Evolutionary conservation across 139 green algal species (phyloP).

Genomic region (Eudorina sp.): DNA sequence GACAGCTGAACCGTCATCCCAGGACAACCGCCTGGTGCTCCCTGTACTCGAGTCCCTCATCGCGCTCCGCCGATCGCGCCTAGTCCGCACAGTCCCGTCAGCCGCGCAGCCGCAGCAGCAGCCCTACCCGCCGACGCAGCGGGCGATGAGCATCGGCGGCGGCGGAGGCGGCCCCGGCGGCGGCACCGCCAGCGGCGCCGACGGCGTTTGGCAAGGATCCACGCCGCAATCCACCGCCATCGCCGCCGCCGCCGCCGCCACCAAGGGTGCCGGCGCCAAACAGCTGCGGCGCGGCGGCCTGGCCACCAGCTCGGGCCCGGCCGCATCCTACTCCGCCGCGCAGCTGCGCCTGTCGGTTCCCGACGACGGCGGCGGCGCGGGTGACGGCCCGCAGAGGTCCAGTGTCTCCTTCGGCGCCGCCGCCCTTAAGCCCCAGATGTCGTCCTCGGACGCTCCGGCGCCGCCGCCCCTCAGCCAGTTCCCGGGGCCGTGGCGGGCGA

Average conservation of each 20-base stretch:
- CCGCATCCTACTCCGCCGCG: neutral
- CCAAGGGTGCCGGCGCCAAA: neutral
- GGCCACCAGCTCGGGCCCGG: neutral
- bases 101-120: neutral
- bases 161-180: neutral
- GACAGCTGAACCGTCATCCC: neutral
- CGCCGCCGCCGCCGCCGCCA: neutral
- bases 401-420: neutral
- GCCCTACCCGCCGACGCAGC: neutral
- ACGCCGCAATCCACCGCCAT: too few species aligned
- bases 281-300: neutral
- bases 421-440: neutral
- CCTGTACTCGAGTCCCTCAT: constrained; percentile 28
- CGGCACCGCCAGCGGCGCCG: neutral
- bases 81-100: neutral
- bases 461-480: constrained; percentile 9
- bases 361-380: neutral
- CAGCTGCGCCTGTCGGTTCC: neutral
- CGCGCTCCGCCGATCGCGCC: neutral
- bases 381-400: neutral
- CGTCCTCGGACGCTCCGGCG: neutral
- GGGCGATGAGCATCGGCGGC: neutral
- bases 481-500: neutral
- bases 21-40: constrained; percentile 9
- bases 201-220: neutral